Conservation (phyloP, 148 eudicot species). For the Spergularia bocconei region DNA sequence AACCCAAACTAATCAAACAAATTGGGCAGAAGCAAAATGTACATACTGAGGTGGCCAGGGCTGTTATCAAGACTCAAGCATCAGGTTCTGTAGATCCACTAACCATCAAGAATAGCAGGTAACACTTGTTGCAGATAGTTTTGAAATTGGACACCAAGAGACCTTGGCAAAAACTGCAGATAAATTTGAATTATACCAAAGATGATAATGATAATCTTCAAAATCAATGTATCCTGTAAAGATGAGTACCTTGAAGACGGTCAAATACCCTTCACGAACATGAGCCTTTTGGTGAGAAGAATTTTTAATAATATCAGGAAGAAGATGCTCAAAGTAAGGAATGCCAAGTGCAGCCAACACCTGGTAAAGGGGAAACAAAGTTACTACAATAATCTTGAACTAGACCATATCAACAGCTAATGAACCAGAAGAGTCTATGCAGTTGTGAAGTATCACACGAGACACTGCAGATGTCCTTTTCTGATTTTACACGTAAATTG, state of each 20-base stretch:
- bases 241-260: constrained; percentile 71
- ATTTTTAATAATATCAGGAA: constrained; percentile 85
- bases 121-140: constrained; percentile 88
- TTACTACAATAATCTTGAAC: background rate
- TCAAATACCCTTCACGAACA: constrained; percentile 90
- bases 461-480: too few species aligned
- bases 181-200: constrained; percentile 23
- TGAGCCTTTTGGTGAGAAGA: constrained; percentile 93
- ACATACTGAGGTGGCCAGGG: background rate
- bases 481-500: too few species aligned
- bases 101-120: constrained; percentile 97
- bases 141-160: constrained; percentile 91
- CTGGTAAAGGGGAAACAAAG: constrained; percentile 33
- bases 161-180: constrained; percentile 81
- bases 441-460: too few species aligned
- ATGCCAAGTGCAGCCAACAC: constrained; percentile 95
- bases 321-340: constrained; percentile 72
- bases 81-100: constrained; percentile 5
- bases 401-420: background rate
- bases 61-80: background rate
- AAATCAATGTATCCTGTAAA: background rate
- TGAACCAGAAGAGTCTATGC: too few species aligned
- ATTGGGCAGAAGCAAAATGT: background rate
- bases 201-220: background rate
- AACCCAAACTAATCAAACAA: background rate